Percentiles rank a stretch among this genome's conserved stretches.
Evolutionary conservation across 2,329 filamentous ascomycete species (phyloP).

Genomic region (Massarina eburnea): DNA sequence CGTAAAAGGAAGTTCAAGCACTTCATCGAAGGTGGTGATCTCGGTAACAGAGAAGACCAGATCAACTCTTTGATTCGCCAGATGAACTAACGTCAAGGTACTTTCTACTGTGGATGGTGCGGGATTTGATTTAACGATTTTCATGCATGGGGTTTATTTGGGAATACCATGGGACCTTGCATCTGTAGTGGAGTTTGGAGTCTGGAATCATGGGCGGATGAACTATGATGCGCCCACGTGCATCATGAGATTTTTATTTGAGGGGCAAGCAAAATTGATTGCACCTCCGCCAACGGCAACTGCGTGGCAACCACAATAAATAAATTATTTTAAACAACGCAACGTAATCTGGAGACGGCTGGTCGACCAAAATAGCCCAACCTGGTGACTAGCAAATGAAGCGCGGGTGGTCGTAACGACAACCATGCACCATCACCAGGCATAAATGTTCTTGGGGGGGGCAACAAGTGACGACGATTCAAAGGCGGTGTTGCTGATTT

Average conservation of each 20-base stretch:
- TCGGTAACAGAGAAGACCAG: conserved; percentile 97
- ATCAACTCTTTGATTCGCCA: conserved; percentile 95
- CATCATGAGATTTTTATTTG: background rate
- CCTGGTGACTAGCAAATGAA: too few species aligned
- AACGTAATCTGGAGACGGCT: too few species aligned
- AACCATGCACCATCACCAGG: too few species aligned
- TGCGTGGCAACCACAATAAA: too few species aligned
- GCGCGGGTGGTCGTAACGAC: too few species aligned
- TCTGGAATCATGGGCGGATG: conserved; percentile 3
- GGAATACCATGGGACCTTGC: conserved; percentile 23
- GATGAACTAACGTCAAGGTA: conserved; percentile 78
- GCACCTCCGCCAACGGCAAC: background rate
- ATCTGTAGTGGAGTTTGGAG: conserved; percentile 25
- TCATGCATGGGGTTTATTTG: conserved; percentile 11
- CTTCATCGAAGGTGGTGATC: conserved; percentile 97
- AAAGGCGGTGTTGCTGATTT: too few species aligned
- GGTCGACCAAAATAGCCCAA: too few species aligned
- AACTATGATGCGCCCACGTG: conserved; percentile 18
- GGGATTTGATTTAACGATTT: conserved; percentile 7
- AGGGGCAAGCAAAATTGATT: conserved; percentile 1
- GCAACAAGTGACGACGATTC: too few species aligned
- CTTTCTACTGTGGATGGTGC: conserved; percentile 6
- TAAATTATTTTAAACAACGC: too few species aligned
- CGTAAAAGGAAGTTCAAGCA: conserved; percentile 97
- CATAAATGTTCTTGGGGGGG: too few species aligned